phyloP scores from a whole-genome alignment of 2,329 filamentous ascomycete genomes.

The Phaeosphaeriaceae sp. region DNA sequence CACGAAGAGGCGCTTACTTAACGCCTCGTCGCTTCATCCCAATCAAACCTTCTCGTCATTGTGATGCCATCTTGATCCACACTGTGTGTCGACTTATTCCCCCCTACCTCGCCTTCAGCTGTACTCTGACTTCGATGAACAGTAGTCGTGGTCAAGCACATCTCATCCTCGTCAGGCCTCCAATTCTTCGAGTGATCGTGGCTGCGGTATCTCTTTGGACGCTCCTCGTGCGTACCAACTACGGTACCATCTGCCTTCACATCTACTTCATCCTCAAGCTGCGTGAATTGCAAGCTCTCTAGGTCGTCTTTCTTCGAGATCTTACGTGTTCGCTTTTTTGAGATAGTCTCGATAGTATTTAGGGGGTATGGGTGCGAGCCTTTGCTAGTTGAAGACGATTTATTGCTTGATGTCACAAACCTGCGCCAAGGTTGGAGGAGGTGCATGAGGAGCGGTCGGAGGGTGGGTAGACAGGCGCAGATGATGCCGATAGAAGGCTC shows the following conservation, averaged over 20 bases:
- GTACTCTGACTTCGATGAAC: constrained; percentile 13
- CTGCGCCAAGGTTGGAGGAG: constrained; percentile 16
- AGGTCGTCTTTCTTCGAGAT: constrained; percentile 21
- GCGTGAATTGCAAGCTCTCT: constrained; percentile 15
- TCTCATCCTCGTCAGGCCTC: constrained; percentile 31
- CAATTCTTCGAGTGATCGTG: constrained; percentile 17
- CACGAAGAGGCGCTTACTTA: background rate
- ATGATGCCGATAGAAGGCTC: constrained; percentile 38
- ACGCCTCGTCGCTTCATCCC: background rate
- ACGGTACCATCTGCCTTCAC: background rate
- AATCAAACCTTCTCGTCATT: constrained; percentile 28
- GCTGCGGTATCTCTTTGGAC: background rate
- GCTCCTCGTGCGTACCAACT: background rate
- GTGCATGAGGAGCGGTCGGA: constrained; percentile 26
- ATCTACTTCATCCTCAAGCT: constrained; percentile 8
- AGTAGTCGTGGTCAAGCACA: constrained; percentile 26
- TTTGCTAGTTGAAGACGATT: constrained; percentile 10
- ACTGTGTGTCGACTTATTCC: constrained; percentile 1
- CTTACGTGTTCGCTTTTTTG: constrained; percentile 30
- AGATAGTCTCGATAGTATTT: constrained; percentile 28
- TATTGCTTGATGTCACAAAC: constrained; percentile 14
- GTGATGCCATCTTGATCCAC: constrained; percentile 17
- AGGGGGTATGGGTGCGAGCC: constrained; percentile 12
- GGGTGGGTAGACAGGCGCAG: constrained; percentile 31
- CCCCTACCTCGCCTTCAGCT: background rate